A percentile compares a stretch with the other conserved stretches of the same genome.
These are phyloP conservation scores for Dictyostelium firmibasis DNA, from an alignment of 78 protist species.

Conservation along the genomic window DNA sequence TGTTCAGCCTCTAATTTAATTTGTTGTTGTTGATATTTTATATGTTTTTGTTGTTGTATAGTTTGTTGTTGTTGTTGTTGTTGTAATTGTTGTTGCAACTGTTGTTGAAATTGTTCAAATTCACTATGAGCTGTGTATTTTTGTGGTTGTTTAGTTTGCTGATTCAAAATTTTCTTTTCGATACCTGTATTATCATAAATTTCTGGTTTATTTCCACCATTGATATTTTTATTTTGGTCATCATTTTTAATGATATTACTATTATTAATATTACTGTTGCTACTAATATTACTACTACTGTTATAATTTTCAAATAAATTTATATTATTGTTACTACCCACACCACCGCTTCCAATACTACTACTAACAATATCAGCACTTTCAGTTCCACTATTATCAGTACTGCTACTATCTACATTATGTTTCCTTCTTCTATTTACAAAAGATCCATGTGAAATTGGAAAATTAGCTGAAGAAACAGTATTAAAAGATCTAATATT, in stretches of 20 bases:
- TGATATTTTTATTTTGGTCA: not conserved
- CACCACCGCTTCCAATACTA: not conserved
- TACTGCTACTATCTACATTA: not conserved
- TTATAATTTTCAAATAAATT: not conserved
- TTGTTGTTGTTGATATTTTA: constrained; percentile 30
- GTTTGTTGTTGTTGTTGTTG: constrained; percentile 22
- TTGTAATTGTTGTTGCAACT: not conserved
- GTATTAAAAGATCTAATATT: not conserved
- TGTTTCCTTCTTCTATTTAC: not conserved
- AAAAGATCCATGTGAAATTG: not conserved
- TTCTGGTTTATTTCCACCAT: not conserved
- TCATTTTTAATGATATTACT: not conserved
- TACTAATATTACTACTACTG: not conserved
- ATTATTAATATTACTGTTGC: not conserved
- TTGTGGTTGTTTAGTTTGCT: not conserved
- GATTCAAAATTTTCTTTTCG: not conserved
- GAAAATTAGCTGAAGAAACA: not conserved
- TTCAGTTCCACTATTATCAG: not conserved
- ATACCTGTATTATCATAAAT: not conserved
- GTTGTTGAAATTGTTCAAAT: not conserved
- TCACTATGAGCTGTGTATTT: not conserved
- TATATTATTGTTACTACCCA: not conserved
- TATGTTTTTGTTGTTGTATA: constrained; percentile 54
- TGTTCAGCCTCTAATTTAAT: constrained; percentile 22
- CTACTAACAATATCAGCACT: not conserved